phyloP scores from a whole-genome alignment of 73 alveolate genomes.

The Tetrahymena thermophila region DNA sequence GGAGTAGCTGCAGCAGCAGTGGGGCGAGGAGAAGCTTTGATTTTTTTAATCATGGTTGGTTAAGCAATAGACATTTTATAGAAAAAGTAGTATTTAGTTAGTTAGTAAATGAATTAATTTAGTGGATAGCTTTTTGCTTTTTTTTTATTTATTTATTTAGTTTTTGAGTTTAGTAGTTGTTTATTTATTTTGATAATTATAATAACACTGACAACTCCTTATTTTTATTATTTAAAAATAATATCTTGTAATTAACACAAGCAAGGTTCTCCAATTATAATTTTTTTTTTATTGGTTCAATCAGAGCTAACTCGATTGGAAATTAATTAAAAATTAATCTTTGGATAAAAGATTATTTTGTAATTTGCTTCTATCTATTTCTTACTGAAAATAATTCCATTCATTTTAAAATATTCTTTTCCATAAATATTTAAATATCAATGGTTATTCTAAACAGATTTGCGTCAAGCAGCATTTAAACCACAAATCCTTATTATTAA shows the following conservation, averaged over 20 bases:
- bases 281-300: not conserved
- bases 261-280: not conserved
- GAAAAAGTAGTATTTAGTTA: not conserved
- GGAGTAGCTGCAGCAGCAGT: not conserved
- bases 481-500: not conserved
- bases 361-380: not conserved
- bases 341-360: not conserved
- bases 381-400: not conserved
- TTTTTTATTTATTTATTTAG: not conserved
- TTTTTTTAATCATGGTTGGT: not conserved
- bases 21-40: not conserved
- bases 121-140: not conserved
- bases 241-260: not conserved
- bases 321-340: not conserved
- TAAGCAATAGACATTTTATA: not conserved
- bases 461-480: not conserved
- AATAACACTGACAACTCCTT: not conserved
- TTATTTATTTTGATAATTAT: not conserved
- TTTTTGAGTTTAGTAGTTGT: not conserved
- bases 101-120: not conserved
- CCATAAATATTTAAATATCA: not conserved
- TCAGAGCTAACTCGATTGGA: not conserved
- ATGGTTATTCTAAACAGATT: not conserved
- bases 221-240: not conserved
- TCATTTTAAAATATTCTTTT: not conserved